A percentile compares a stretch with the other conserved stretches of the same genome.
Evolutionary conservation across 768 basidiomycete species (phyloP).

Genomic region (Auricularia sp.): DNA sequence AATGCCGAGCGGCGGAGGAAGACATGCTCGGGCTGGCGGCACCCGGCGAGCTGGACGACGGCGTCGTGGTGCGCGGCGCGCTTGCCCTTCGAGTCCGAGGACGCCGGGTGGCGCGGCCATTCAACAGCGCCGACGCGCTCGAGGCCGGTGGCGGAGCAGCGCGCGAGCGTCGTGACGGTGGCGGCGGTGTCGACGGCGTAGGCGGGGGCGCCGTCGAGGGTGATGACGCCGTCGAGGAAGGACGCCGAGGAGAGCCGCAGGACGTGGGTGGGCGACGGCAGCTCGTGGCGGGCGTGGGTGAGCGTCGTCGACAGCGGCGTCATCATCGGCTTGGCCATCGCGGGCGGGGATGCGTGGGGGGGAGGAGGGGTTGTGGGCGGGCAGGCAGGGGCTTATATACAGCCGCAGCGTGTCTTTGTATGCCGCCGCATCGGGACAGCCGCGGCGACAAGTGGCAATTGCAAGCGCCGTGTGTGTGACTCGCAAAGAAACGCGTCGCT

Average conservation of each 20-base stretch:
- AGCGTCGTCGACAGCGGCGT: background rate
- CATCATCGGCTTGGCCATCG: background rate
- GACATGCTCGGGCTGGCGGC: conserved; percentile 48
- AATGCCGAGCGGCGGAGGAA: conserved; percentile 46
- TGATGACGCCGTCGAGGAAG: conserved; percentile 56
- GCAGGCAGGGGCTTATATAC: conserved; percentile 1
- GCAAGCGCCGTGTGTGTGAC: no score
- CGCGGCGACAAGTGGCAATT: no score
- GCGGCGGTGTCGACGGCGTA: conserved; percentile 53
- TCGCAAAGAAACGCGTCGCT: no score
- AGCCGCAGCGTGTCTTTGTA: conserved; percentile 9
- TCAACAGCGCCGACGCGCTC: conserved; percentile 49
- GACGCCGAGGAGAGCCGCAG: conserved; percentile 53
- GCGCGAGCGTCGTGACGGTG: conserved; percentile 52
- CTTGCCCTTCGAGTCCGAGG: conserved; percentile 41
- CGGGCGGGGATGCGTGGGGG: background rate
- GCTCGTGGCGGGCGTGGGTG: background rate
- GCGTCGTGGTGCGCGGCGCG: conserved; percentile 28
- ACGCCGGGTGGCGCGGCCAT: conserved; percentile 44
- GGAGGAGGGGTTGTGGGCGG: background rate
- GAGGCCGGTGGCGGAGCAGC: conserved; percentile 42
- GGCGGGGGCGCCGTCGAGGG: conserved; percentile 35
- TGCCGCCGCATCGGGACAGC: background rate
- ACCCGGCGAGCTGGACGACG: conserved; percentile 46
- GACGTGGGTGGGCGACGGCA: background rate